A percentile compares a stretch with the other conserved stretches of the same genome.
These are phyloP conservation scores for Fraxinus quadrangulata DNA, from an alignment of 257 asterid genomes.

Conservation along the genomic window DNA sequence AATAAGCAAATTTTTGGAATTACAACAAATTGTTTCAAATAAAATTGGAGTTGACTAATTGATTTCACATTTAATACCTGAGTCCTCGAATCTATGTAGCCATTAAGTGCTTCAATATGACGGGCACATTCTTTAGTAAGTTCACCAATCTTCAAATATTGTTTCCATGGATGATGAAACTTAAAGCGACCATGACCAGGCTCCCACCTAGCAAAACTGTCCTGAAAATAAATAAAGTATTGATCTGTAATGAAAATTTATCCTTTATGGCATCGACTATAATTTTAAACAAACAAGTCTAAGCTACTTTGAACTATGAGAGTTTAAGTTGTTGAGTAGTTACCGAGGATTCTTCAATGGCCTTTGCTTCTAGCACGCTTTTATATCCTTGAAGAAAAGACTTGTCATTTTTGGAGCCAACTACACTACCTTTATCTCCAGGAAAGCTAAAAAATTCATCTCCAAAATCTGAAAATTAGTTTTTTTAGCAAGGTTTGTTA, in stretches of 20 bases:
- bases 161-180: slow-evolving; percentile 71
- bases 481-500: neutral
- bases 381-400: slow-evolving; percentile 30
- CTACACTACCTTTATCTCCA: slow-evolving; percentile 27
- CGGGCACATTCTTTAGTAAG: slow-evolving; percentile 69
- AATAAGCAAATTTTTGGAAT: too few relatives aligned
- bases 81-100: slow-evolving; percentile 30
- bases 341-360: slow-evolving; percentile 67
- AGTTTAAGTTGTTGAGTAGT: slow-evolving; percentile 1
- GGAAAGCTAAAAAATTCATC: slow-evolving; percentile 32
- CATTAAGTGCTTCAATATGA: slow-evolving; percentile 54
- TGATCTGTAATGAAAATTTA: neutral
- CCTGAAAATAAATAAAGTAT: slow-evolving; percentile 37
- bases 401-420: slow-evolving; percentile 27
- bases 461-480: slow-evolving; percentile 42
- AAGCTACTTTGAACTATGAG: too few relatives aligned
- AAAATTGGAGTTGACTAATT: neutral
- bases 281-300: neutral
- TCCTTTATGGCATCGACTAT: too few relatives aligned
- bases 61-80: slow-evolving; percentile 20
- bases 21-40: neutral
- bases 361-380: slow-evolving; percentile 53
- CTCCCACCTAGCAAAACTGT: slow-evolving; percentile 87
- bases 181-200: slow-evolving; percentile 61
- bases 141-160: slow-evolving; percentile 60